phyloP scores from a whole-genome alignment of 2,329 filamentous ascomycete species.

The Venturia nashicola region DNA sequence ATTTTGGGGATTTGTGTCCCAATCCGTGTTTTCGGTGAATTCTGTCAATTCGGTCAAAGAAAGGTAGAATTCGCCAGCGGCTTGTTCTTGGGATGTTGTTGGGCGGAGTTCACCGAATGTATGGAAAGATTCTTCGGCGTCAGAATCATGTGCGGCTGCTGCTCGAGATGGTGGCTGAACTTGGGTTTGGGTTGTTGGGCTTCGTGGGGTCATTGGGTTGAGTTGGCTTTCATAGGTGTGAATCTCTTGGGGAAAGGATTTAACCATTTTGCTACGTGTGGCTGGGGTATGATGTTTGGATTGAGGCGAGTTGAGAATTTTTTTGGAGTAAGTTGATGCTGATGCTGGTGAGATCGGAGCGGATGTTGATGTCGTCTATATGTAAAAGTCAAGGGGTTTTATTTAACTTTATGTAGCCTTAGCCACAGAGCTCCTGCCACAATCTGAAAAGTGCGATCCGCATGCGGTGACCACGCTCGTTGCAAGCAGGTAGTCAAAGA shows the following conservation, averaged over 20 bases:
- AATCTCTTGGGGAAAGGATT: neutral
- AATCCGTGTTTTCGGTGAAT: neutral
- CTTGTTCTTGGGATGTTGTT: neutral
- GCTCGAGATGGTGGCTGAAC: neutral
- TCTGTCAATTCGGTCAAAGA: neutral
- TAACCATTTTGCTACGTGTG: neutral
- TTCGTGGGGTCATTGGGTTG: neutral
- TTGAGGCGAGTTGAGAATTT: neutral
- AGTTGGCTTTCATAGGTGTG: neutral
- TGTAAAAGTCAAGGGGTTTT: neutral
- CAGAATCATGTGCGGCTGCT: too few relatives aligned
- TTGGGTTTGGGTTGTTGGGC: neutral
- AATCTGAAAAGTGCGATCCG: neutral
- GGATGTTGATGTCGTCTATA: neutral
- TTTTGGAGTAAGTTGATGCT: neutral
- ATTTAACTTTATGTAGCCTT: too few relatives aligned
- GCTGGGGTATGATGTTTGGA: neutral
- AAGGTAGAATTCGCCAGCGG: neutral
- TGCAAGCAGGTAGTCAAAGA: neutral
- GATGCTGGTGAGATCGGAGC: too few relatives aligned
- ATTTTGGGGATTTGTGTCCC: neutral
- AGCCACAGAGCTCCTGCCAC: neutral
- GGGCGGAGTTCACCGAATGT: too few relatives aligned
- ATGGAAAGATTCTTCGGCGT: too few relatives aligned
- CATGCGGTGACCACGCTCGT: neutral